Evolutionary conservation across 306 rosid genomes (phyloP).

Genomic region (Hippophae gyantsensis): DNA sequence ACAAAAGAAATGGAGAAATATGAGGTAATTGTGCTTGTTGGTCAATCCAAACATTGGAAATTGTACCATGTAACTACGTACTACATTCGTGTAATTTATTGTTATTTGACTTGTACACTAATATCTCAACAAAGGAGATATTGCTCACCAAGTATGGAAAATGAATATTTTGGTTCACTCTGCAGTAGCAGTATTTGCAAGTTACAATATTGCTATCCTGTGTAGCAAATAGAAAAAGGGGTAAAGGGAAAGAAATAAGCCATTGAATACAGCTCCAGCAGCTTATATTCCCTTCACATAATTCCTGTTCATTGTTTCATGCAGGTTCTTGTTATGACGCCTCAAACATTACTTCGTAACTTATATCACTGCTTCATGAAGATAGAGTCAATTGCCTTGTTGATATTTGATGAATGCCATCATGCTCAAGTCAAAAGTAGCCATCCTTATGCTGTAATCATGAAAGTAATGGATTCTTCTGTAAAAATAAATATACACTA

Average conservation of each 20-base stretch:
- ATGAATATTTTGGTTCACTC: no score
- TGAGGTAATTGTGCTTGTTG: conserved; percentile 48
- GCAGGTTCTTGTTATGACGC: conserved; percentile 95
- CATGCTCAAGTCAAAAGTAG: conserved; percentile 85
- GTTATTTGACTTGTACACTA: no score
- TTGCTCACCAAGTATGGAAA: no score
- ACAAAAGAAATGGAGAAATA: conserved; percentile 50
- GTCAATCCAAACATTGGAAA: conserved; percentile 12
- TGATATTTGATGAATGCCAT: conserved; percentile 96
- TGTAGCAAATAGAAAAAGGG: no score
- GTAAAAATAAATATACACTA: neutral
- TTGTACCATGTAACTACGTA: neutral
- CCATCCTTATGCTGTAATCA: conserved; percentile 82
- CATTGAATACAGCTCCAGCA: neutral
- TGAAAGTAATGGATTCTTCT: conserved; percentile 58
- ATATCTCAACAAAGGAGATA: no score
- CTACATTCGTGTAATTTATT: no score
- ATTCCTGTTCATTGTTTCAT: conserved; percentile 16
- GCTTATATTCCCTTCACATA: conserved; percentile 8
- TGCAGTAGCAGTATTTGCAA: no score
- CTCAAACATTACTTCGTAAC: conserved; percentile 52
- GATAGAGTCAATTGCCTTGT: conserved; percentile 72
- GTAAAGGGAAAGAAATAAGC: no score
- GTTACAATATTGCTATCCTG: no score
- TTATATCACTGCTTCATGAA: conserved; percentile 66